Percentiles rank a stretch among this genome's conserved stretches.
Evolutionary conservation across 2,329 filamentous ascomycete genomes (phyloP).

Genomic region (Trichophaea hybrida): DNA sequence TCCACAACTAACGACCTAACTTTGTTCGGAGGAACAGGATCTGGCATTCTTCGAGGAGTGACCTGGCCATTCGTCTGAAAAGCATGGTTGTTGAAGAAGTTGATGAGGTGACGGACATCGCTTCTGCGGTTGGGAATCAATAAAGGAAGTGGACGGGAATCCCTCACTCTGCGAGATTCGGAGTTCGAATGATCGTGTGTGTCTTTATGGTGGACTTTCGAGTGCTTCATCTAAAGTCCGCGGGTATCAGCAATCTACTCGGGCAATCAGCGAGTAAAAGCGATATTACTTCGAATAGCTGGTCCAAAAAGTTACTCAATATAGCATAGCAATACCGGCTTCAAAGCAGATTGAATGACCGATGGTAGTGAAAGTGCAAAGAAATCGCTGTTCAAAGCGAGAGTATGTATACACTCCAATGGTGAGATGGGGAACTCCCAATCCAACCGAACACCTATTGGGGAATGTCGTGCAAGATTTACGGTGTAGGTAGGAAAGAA

Average conservation of each 20-base stretch:
- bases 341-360: neutral
- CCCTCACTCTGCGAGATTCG: neutral
- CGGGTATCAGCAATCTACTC: neutral
- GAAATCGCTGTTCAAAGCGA: neutral
- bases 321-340: neutral
- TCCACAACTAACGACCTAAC: conserved; percentile 13
- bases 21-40: conserved; percentile 11
- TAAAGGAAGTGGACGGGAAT: conserved; percentile 14
- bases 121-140: conserved; percentile 5
- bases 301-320: neutral
- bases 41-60: neutral
- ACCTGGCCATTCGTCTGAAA: neutral
- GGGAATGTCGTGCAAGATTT: no score
- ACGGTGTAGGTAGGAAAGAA: no score
- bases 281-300: neutral
- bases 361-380: neutral
- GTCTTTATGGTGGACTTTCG: neutral
- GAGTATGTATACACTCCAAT: neutral
- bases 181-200: neutral
- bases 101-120: conserved; percentile 13
- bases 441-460: no score
- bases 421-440: neutral
- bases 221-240: conserved; percentile 1
- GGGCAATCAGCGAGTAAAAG: neutral
- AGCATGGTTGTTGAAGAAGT: conserved; percentile 16